Conservation (phyloP, 2,329 filamentous ascomycete species). For the Fusarium annulatum region DNA sequence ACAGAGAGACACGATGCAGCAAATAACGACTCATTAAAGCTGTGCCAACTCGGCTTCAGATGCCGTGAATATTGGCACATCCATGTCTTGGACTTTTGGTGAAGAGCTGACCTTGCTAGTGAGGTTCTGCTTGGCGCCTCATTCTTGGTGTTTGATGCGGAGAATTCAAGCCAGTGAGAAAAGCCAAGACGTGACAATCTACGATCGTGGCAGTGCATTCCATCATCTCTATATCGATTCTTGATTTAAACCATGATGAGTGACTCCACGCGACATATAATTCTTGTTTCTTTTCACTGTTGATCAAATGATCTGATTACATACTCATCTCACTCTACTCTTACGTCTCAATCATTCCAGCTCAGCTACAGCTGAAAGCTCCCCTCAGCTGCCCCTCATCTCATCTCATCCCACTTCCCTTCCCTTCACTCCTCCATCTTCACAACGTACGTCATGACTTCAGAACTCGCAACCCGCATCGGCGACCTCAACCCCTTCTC, state of each 20-base stretch:
- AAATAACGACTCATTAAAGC: conserved; percentile 14
- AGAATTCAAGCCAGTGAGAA: conserved; percentile 1
- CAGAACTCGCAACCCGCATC: conserved; percentile 47
- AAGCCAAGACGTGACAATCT: conserved; percentile 15
- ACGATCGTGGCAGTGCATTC: conserved; percentile 29
- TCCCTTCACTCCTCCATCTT: conserved; percentile 9
- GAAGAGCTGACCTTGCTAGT: not conserved
- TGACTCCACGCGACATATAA: not conserved
- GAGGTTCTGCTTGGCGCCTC: conserved; percentile 7
- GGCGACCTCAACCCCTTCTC: conserved; percentile 48
- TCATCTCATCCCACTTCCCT: conserved; percentile 31
- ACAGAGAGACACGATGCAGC: conserved; percentile 31
- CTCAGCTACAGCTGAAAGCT: conserved; percentile 13
- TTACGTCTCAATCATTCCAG: not conserved
- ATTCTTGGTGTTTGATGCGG: not conserved
- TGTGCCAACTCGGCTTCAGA: conserved; percentile 26
- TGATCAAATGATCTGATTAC: not conserved
- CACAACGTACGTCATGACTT: conserved; percentile 28
- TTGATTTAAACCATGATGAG: conserved; percentile 10
- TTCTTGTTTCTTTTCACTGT: not conserved
- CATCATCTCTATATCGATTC: not conserved
- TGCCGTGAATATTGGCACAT: conserved; percentile 14
- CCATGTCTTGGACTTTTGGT: conserved; percentile 1
- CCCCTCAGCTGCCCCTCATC: conserved; percentile 30
- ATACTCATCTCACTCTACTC: not conserved